Conservation (phyloP, 2,329 filamentous ascomycete species). For the Cercospora sojina region DNA sequence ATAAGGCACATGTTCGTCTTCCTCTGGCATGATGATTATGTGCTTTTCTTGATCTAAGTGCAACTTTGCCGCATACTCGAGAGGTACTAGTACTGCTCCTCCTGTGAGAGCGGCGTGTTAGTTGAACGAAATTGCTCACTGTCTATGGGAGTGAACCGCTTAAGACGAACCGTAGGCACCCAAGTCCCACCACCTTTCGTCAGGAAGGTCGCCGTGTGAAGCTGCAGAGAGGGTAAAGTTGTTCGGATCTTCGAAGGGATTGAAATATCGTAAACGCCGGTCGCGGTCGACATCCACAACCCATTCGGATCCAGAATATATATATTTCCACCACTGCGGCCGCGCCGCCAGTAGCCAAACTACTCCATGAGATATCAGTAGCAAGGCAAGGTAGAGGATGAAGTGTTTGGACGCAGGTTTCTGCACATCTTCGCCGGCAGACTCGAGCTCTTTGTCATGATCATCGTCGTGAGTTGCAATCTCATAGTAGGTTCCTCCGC, state of each 20-base stretch:
- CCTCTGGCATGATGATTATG: too few relatives aligned
- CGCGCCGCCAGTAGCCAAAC: background rate
- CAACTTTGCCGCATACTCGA: background rate
- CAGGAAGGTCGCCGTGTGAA: background rate
- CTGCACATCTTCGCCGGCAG: too few relatives aligned
- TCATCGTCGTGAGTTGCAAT: too few relatives aligned
- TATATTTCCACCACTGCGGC: background rate
- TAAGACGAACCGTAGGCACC: background rate
- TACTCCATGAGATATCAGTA: background rate
- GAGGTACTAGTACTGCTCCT: background rate
- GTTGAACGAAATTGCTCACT: background rate
- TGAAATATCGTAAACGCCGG: background rate
- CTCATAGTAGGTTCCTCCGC: too few relatives aligned
- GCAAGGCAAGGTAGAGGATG: background rate
- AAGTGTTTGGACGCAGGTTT: too few relatives aligned
- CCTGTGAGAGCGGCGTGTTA: background rate
- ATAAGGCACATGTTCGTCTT: background rate
- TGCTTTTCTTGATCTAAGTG: background rate
- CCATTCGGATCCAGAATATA: background rate
- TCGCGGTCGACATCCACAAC: background rate
- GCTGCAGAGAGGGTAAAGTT: background rate
- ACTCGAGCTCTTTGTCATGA: too few relatives aligned
- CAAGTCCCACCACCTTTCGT: background rate
- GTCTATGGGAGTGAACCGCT: background rate
- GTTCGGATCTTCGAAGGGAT: background rate